These are phyloP conservation scores for Lepiota venenata DNA, from an alignment of 768 basidiomycete genomes.

Conservation along the genomic window DNA sequence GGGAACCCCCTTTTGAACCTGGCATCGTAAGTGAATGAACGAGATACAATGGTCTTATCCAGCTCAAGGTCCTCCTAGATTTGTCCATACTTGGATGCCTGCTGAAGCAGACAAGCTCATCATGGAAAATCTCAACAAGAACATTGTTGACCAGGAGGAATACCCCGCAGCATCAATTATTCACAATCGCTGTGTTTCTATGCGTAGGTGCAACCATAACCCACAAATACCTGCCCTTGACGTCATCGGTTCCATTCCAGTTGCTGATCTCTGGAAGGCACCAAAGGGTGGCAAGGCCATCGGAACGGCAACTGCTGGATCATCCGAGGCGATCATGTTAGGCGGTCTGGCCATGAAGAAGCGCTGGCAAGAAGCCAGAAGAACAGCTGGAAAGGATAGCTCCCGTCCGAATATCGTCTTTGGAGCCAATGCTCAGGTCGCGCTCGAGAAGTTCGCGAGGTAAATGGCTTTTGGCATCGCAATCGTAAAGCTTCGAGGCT, in stretches of 20 bases:
- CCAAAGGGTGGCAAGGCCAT: conserved; percentile 52
- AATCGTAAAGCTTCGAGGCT: not conserved
- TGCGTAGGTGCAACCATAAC: conserved; percentile 33
- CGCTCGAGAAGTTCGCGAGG: conserved; percentile 64
- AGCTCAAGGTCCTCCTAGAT: conserved; percentile 21
- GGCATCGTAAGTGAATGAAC: conserved; percentile 49
- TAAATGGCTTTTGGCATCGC: conserved; percentile 11
- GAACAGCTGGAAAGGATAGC: conserved; percentile 52
- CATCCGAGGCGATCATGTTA: conserved; percentile 67
- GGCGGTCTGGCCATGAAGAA: conserved; percentile 70
- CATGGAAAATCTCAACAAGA: conserved; percentile 62
- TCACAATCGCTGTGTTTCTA: conserved; percentile 52
- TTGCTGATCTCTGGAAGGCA: conserved; percentile 63
- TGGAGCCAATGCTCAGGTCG: conserved; percentile 60
- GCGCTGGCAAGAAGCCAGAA: conserved; percentile 61
- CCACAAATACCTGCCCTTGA: not conserved
- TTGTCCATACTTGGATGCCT: conserved; percentile 59
- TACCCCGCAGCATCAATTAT: conserved; percentile 55
- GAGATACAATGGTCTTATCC: not conserved
- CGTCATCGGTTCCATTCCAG: conserved; percentile 19
- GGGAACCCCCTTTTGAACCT: conserved; percentile 59
- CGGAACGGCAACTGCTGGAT: conserved; percentile 64
- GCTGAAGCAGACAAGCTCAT: conserved; percentile 51
- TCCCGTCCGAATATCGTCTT: conserved; percentile 58
- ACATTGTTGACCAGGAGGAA: conserved; percentile 65